Evolutionary conservation across 768 basidiomycete genomes (phyloP), one percentile per base, ranked within the genome.

Genomic region (Xerocomellus chrysenteron): DNA sequence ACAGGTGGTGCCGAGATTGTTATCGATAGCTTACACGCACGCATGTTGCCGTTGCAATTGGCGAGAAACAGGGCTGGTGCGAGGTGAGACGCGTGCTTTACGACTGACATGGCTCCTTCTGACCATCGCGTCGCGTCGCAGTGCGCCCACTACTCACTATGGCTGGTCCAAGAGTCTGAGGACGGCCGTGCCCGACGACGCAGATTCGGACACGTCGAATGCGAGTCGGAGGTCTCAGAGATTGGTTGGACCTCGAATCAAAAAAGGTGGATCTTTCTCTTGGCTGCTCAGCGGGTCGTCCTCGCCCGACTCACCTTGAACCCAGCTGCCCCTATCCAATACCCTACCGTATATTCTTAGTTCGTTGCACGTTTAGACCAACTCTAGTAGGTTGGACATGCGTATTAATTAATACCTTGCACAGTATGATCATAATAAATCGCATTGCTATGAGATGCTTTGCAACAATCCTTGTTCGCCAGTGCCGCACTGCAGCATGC

Each of bases 151-250:
- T 43, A 6, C 19, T 5, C 16, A 16, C 21, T 50, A 62, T 26
- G 52, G 41, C n/a, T 63, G 60, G 67, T 44, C 48, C 37, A 50
- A 30, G 21, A 63, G 43, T 45, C 47, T 61, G 32, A 58, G 58
- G 46, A 47, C 52, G 17, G 6, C 0, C 4, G 17, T 24, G 8
- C 56, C 44, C 3, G 52, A 63, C 26, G 56, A 60, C 11, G 45
- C 50, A 10, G 63, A 69, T 37, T 73, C 70, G 5, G 63, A 64
- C 21, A n/a, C 47, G 33, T 70, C 68, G 28, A 41, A 55, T 32
- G 17, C 33, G 8, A 51, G 46, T 11, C 44, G 54, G 24, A 39
- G 49, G 17, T 68, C 59, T 32, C 61, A 58, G 40, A 55, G 47
- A 52, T 17, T 62, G 40, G 53, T 39, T 14, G 55, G 55, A 2